Evolutionary conservation across 148 eudicot genomes (phyloP), one percentile per base, ranked within the genome.

Genomic region (Camellia sinensis): DNA sequence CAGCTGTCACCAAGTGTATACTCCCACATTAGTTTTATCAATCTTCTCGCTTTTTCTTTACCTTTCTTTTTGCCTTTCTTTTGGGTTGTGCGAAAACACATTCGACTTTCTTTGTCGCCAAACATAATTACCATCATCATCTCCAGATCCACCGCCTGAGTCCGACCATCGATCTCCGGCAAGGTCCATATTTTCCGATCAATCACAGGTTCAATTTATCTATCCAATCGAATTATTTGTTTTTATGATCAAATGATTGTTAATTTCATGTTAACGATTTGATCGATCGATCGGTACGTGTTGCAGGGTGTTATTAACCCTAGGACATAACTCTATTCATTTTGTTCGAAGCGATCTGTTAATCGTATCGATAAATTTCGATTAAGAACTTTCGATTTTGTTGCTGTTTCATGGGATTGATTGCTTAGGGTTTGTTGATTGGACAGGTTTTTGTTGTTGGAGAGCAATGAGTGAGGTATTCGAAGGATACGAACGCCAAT

Each of bases 401-500:
- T 18, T 18, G n/a, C 43, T 9, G 14, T 5, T 64, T 19, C 2
- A 1, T 50, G 53, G 4, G 46, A 19, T 62, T 80, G 61, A 68
- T 83, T 43, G 63, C 21, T 19, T 13, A 18, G 12, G 22, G 21
- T 2, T 29, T 3, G 48, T 72, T 2, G 14, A 62, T 52, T 54
- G 80, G 18, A 22, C 81, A 52, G 70, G 66, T 4, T 80, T 69
- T 70, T 80, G 2, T 29, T 48, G 21, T 29, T 48, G 21, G 50
- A 3, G 43, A 43, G 69, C 75, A 64, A 88, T 88, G 90, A 82
- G 82, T 68, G 86, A 81, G 21, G 86, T 73, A 8, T 88, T 88
- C 53, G 90, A 88, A 82, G 76, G 86, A 8, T 83, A 83, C 67
- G 90, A 88, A 75, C 86, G 85, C 18, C 86, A 84, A 65, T 88